Percentiles rank a stretch among this genome's conserved stretches.
Conservation (phyloP, 2,329 filamentous ascomycete genomes). For the Monosporascus sp. region DNA sequence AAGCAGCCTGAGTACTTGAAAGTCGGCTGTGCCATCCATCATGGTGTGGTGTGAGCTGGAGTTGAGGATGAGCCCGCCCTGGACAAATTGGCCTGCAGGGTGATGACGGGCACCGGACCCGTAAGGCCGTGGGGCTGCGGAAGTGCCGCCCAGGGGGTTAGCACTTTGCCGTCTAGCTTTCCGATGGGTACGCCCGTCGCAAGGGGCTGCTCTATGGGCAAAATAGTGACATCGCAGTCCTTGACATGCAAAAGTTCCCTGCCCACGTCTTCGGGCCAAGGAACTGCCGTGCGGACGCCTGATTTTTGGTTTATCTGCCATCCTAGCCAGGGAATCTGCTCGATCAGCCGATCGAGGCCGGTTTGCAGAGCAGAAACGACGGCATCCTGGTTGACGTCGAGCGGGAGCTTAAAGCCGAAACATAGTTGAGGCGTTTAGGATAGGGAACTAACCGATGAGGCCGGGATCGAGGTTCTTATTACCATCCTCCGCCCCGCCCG, state of each 20-base stretch:
- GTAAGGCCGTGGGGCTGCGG: slow-evolving; percentile 18
- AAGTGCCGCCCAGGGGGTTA: slow-evolving; percentile 22
- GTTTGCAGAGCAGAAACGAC: background rate
- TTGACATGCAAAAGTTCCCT: slow-evolving; percentile 14
- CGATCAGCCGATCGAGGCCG: background rate
- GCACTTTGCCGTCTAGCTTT: slow-evolving; percentile 24
- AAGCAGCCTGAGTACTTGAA: slow-evolving; percentile 18
- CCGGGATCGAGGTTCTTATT: background rate
- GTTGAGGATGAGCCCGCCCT: slow-evolving; percentile 22
- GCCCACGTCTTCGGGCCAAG: slow-evolving; percentile 8
- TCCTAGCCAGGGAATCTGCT: slow-evolving; percentile 21
- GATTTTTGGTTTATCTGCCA: slow-evolving; percentile 13
- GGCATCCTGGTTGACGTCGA: background rate
- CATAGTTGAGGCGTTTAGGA: slow-evolving; percentile 1
- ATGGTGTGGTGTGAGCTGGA: slow-evolving; percentile 25
- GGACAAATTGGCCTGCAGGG: slow-evolving; percentile 22
- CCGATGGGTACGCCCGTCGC: slow-evolving; percentile 18
- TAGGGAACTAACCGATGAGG: slow-evolving; percentile 1
- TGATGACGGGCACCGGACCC: slow-evolving; percentile 10
- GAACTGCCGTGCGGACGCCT: slow-evolving; percentile 8
- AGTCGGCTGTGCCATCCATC: slow-evolving; percentile 21
- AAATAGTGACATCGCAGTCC: slow-evolving; percentile 10
- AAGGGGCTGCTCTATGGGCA: slow-evolving; percentile 13
- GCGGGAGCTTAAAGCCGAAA: background rate
- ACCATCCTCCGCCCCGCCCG: too few species aligned